Percentiles rank a stretch among this genome's conserved stretches.
Evolutionary conservation across 192 early-diverging fungal species (phyloP).

Genomic region (Rhizophlyctis rosea): DNA sequence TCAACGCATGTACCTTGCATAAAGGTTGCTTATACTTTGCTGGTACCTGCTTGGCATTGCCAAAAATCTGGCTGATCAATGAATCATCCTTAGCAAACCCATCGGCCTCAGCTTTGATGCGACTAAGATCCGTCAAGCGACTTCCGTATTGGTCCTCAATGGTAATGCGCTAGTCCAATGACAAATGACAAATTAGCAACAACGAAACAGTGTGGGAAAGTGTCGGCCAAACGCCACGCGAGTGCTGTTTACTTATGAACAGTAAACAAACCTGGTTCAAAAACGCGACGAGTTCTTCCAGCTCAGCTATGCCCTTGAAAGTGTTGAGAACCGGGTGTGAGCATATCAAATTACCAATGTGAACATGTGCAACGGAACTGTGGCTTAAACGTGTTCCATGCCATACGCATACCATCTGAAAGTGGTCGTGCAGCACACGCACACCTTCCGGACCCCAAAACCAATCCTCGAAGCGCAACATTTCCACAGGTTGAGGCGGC

Average conservation of each 20-base stretch:
- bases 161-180: constrained; percentile 4
- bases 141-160: constrained; percentile 41
- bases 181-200: background rate
- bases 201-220: too few relatives aligned
- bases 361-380: constrained; percentile 12
- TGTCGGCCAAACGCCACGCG: background rate
- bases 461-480: constrained; percentile 40
- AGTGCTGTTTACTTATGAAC: constrained; percentile 11
- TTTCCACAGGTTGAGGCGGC: too few relatives aligned
- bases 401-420: constrained; percentile 19
- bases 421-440: constrained; percentile 27
- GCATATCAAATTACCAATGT: background rate
- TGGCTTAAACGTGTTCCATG: constrained; percentile 10
- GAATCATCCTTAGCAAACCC: constrained; percentile 26
- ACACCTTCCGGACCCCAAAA: constrained; percentile 43
- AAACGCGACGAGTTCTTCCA: constrained; percentile 24
- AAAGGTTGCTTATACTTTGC: constrained; percentile 3
- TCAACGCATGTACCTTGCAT: background rate
- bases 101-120: constrained; percentile 7
- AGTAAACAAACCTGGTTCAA: constrained; percentile 7
- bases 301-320: constrained; percentile 30
- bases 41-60: constrained; percentile 20
- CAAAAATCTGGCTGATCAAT: constrained; percentile 26
- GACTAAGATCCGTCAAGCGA: constrained; percentile 29
- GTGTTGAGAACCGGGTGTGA: background rate